Base-by-base conservation (phyloP, 306 rosid species). In the Trifolium pratense region DNA sequence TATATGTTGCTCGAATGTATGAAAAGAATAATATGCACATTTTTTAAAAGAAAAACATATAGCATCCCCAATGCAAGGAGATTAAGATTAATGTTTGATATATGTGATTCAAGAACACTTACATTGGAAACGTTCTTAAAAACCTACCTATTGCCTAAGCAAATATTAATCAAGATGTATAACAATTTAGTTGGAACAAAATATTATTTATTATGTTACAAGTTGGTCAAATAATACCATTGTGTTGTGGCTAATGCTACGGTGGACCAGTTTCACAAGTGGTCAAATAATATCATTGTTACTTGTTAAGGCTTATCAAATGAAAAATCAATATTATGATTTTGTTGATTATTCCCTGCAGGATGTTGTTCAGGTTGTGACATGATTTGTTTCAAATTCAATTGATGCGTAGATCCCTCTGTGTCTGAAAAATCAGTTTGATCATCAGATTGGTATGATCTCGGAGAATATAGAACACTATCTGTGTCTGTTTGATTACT, bases 361-460 rank as follows among this genome's bases (percentile, higher is more conserved):
- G 76, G 43, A 39, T 68, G 5, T 5, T 60, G 59, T 42, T 43
- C 57, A 0, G 73, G 37, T 21, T 10, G 71, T 68, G 45, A 36
- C 31, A 66, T 61, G 13, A 61, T 68, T 65, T 79, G 70, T 45
- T 45, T 42, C 2, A 56, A 8, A 56, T 45, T 55, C 0, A 45
- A 3, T 43, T 52, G 76, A 23, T 40, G 73, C 7, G 68, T 31
- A 13, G 74, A 80, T 34, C 70, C 77, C 4, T 80, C 80, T 1
- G 65, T 70, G 46, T 87, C 88, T 0, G 90, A 85, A n/a, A 83
- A 70, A 13, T 87, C 91, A 12, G 81, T 77, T 59, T 52, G 59
- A 34, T n/a, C n/a, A 2, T 89, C 94, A 39, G 89, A 87, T 55
- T 78, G 91, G 67, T 79, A 78, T 56, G 89, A 86, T 48, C 71